These are phyloP conservation scores for Barnettozyma botsteinii DNA, from an alignment of 805 yeast genomes.

Conservation along the genomic window DNA sequence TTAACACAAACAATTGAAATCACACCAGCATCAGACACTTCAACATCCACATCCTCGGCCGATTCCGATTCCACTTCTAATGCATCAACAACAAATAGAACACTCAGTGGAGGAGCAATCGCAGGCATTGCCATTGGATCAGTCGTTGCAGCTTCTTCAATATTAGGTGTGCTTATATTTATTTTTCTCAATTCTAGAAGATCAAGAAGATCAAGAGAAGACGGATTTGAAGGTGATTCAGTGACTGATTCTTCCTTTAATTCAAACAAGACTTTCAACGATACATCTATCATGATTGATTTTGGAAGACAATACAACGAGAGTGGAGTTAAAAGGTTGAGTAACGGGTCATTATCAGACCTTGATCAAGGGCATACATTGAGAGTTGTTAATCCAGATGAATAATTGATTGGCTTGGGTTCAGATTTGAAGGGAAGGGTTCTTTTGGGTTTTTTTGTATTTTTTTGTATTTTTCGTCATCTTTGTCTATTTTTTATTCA, in stretches of 20 bases:
- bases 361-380: constrained; percentile 30
- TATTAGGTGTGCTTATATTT: constrained; percentile 23
- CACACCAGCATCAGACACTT: constrained; percentile 6
- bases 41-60: constrained; percentile 12
- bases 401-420: constrained; percentile 10
- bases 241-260: constrained; percentile 39
- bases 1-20: constrained; percentile 10
- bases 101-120: constrained; percentile 40
- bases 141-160: constrained; percentile 38
- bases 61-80: no score
- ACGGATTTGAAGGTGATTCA: constrained; percentile 27
- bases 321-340: constrained; percentile 26
- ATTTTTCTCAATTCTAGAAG: constrained; percentile 14
- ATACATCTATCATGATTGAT: neutral
- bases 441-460: no score
- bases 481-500: no score
- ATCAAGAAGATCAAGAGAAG: constrained; percentile 8
- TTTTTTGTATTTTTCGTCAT: no score
- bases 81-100: constrained; percentile 4
- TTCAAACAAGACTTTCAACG: neutral
- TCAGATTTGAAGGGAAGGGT: no score
- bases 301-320: neutral
- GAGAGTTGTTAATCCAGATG: constrained; percentile 45
- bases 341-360: constrained; percentile 1
- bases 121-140: constrained; percentile 58